A percentile compares a stretch with the other conserved stretches of the same genome.
Evolutionary conservation across 768 basidiomycete genomes (phyloP).

Genomic region (Rhodotorula babjevae): DNA sequence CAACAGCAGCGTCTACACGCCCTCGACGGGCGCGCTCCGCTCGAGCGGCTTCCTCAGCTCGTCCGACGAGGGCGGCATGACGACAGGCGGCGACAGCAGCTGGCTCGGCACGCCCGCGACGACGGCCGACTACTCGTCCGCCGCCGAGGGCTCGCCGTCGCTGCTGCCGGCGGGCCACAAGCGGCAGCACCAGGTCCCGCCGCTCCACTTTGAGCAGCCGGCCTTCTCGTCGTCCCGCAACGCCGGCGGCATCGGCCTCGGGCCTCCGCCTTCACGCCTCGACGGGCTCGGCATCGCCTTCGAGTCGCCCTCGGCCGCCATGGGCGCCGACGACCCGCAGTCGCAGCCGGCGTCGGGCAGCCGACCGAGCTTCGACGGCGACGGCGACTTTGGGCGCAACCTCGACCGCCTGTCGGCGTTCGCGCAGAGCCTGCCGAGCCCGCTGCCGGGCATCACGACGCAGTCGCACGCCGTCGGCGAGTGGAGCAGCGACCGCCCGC

Average conservation of each 20-base stretch:
- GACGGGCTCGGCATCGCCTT: constrained; percentile 21
- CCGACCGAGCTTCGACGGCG: constrained; percentile 10
- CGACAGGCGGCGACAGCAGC: neutral
- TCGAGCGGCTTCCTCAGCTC: neutral
- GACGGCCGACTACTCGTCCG: constrained; percentile 4
- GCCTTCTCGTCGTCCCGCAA: neutral
- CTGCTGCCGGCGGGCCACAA: neutral
- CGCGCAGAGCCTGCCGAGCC: constrained; percentile 26
- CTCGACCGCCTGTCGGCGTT: constrained; percentile 21
- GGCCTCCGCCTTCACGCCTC: neutral
- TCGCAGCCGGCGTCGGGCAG: neutral
- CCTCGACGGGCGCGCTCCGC: neutral
- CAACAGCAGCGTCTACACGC: neutral
- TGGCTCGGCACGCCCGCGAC: constrained; percentile 5
- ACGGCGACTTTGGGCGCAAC: constrained; percentile 19
- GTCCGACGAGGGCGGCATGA: neutral
- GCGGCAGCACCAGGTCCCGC: neutral
- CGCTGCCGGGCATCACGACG: neutral
- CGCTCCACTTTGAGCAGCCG: constrained; percentile 5
- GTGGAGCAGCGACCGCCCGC: neutral
- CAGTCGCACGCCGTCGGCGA: neutral
- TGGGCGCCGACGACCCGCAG: neutral
- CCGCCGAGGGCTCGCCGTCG: neutral
- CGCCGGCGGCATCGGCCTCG: too few species aligned
- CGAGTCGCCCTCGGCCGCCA: neutral